Base-by-base conservation (phyloP, 73 alveolate genomes). In the Tetrahymena thermophila region DNA sequence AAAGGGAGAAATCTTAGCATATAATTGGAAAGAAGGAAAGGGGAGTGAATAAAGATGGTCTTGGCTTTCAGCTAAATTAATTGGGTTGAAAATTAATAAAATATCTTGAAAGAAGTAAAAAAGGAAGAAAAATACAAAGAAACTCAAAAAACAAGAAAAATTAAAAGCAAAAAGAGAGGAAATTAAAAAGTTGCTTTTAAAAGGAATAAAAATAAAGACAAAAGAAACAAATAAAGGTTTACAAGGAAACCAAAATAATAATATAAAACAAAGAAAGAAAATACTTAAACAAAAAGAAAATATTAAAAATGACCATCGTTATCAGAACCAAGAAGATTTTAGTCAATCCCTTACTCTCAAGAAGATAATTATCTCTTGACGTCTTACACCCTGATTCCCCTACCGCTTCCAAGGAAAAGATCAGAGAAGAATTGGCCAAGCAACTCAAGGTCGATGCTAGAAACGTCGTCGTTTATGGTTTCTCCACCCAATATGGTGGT, bases 401-500 rank as follows among this genome's bases (percentile, higher is more conserved):
- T 55, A 98, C 98, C 95, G 98, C 98, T 25, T 97, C 99, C 85
- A 97, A 97, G 96, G 99, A 97, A 89, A 94, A 94, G 85, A 97
- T 98, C 96, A 98, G 96, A 96, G 97, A 97, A 40, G 98, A 98
- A 98, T 96, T 98, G 43, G 98, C 98, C 93, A 57, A 85, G 85
- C 93, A 95, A 93, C 96, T 93, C 95, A 98, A 98, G 98, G 96
- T 95, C 43, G 98, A 97, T 97, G 98, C 95, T 84, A 97, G 96
- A 94, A 83, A 96, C 94, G 97, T 98, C 57, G 96, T 95, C 44
- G 98, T 98, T 93, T 98, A 95, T 96, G 99, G 99, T 43, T 96
- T 98, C 85, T 97, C 95, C 97, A 98, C 99, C 94, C 83, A 96
- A 84, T 98, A 94, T 94, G 99, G 99, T 94, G 99, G 99, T 38